Evolutionary conservation across 2,329 filamentous ascomycete genomes (phyloP).

Genomic region (Penicillium sp.): DNA sequence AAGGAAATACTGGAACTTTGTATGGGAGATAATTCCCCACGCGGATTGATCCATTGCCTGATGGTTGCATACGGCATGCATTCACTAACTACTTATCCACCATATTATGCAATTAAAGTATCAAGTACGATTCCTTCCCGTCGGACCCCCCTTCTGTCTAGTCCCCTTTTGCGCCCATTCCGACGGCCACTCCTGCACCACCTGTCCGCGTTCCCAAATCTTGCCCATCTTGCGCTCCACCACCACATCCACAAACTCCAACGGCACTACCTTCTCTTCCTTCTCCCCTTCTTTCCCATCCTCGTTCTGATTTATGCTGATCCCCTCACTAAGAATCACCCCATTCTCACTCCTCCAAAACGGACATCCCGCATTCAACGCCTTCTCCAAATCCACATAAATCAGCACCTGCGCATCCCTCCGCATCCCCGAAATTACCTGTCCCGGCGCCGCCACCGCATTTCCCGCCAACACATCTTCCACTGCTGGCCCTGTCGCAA

Average conservation of each 20-base stretch:
- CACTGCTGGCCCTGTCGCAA: constrained; percentile 61
- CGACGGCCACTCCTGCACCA: constrained; percentile 47
- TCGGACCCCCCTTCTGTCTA: too few relatives aligned
- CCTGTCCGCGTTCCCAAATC: constrained; percentile 53
- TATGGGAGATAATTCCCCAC: too few relatives aligned
- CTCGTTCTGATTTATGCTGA: too few relatives aligned
- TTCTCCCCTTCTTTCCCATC: constrained; percentile 38
- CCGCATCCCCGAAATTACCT: constrained; percentile 68
- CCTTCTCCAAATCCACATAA: constrained; percentile 62
- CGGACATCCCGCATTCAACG: constrained; percentile 53
- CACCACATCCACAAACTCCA: constrained; percentile 63
- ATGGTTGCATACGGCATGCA: too few relatives aligned
- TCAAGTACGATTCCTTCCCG: too few relatives aligned
- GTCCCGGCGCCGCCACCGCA: too few relatives aligned
- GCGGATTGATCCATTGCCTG: too few relatives aligned
- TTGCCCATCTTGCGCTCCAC: constrained; percentile 64
- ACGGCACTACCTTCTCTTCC: constrained; percentile 50
- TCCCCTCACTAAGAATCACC: constrained; percentile 54
- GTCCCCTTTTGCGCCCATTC: too few relatives aligned
- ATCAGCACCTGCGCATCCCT: constrained; percentile 66
- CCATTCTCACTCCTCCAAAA: constrained; percentile 77
- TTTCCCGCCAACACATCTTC: too few relatives aligned
- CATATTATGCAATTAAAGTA: too few relatives aligned
- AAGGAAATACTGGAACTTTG: too few relatives aligned
- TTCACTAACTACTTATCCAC: too few relatives aligned